Percentiles rank a stretch among this genome's conserved stretches.
phyloP scores from a whole-genome alignment of 1,284 basidiomycete species.

The Cryptococcus neoformans region DNA sequence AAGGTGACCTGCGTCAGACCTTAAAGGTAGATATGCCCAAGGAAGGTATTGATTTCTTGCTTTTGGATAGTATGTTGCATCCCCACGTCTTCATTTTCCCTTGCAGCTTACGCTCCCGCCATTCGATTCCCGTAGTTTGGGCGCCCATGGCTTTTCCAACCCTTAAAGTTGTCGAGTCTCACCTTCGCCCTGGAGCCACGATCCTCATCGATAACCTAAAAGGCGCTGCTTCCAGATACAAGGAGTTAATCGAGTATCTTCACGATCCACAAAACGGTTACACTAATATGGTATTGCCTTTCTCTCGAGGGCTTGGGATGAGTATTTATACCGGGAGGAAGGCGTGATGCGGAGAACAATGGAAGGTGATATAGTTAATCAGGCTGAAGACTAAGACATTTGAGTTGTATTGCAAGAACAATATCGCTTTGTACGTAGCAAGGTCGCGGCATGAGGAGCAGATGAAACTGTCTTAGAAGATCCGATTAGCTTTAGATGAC shows the following conservation, averaged over 20 bases:
- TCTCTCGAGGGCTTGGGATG: constrained; percentile 24
- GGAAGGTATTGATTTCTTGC: constrained; percentile 20
- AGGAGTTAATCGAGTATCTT: constrained; percentile 20
- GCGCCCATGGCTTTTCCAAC: constrained; percentile 26
- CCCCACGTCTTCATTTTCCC: not conserved
- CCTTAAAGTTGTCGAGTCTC: constrained; percentile 19
- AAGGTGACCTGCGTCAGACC: constrained; percentile 33
- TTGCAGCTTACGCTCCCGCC: not conserved
- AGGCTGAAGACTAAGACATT: too few relatives aligned
- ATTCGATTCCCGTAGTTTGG: constrained; percentile 21
- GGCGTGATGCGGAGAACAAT: too few relatives aligned
- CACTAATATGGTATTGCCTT: constrained; percentile 20
- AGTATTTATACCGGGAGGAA: constrained; percentile 13
- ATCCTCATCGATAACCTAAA: constrained; percentile 22
- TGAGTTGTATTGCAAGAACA: too few relatives aligned
- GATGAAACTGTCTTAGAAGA: too few relatives aligned
- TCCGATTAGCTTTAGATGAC: too few relatives aligned
- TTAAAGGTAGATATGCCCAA: constrained; percentile 17
- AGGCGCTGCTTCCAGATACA: constrained; percentile 16
- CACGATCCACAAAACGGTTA: constrained; percentile 12
- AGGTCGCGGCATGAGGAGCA: too few relatives aligned
- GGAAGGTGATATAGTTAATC: too few relatives aligned
- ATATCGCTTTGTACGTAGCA: too few relatives aligned
- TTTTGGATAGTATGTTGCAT: constrained; percentile 29
- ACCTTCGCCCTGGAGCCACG: constrained; percentile 20